Evolutionary conservation across 2,329 filamentous ascomycete genomes (phyloP), one percentile per base, ranked within the genome.

Genomic region (Emergomyces orientalis): DNA sequence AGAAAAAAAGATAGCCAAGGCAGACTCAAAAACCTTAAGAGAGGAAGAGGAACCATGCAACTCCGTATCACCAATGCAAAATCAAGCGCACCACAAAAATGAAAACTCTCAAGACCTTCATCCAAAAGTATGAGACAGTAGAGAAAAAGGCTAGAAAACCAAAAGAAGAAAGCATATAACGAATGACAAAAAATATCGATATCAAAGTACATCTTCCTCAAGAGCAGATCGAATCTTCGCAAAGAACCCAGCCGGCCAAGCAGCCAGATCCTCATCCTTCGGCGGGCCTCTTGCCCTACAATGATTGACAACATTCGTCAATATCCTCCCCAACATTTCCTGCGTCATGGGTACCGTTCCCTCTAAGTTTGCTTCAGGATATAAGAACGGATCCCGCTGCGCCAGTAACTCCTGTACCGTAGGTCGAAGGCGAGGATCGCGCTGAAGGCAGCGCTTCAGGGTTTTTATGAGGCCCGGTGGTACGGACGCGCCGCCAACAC

Each of bases 281-380:
- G 84, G 84, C 6, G 82, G 70, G 3, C 81, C 79, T 64, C 80
- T 81, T 30, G 82, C 81, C 37, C 80, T 75, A 69, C 84, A 86
- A 65, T 86, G 80, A 64, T 84, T 81, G 3, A 85, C 80, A 19
- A 87, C 83, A 57, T 83, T 82, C 60, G 79, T 77, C 65, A 87
- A 79, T 39, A 87, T 84, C 65, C 84, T 80, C 1, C 78, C 80
- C 4, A 87, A 75, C 69, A 86, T 76, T n/a, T 85, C 83, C 69
- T 86, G 79, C 14, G 73, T 83, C 65, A 81, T 82, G 63, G 72
- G 79, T 60, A 80, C 81, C 63, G 72, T 76, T 45, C 78, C 78
- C 30, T 77, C 73, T 13, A 76, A 71, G 54, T 75, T 73, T 4
- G 74, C 72, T 59, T 86, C 84, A 0, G 85, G 85, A 65, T 84